These are phyloP conservation scores for Athelia psychrophila DNA, from an alignment of 1,284 basidiomycete genomes.

Conservation along the genomic window DNA sequence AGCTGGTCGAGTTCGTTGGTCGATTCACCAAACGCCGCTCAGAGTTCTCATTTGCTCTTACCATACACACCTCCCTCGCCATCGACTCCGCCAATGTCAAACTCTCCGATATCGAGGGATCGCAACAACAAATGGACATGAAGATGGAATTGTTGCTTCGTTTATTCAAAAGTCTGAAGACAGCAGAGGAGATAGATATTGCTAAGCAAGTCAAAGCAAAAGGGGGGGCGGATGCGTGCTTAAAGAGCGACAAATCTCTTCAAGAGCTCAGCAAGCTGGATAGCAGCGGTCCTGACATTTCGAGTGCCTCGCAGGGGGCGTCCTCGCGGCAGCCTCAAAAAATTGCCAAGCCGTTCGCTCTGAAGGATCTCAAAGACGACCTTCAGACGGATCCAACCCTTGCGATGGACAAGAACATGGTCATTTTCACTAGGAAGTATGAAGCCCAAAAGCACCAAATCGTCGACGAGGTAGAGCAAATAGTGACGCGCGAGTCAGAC, in stretches of 20 bases:
- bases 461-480: constrained; percentile 16
- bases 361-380: constrained; percentile 30
- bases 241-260: neutral
- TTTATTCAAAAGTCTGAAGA: neutral
- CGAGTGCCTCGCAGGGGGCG: no score
- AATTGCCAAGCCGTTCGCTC: constrained; percentile 4
- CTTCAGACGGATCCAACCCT: constrained; percentile 35
- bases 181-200: neutral
- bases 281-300: no score
- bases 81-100: constrained; percentile 6
- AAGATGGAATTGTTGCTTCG: neutral
- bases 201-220: neutral
- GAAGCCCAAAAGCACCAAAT: constrained; percentile 35
- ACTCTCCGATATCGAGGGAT: neutral
- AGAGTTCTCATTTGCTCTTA: constrained; percentile 6
- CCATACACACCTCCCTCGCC: constrained; percentile 6
- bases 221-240: neutral
- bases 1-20: constrained; percentile 3
- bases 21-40: constrained; percentile 6
- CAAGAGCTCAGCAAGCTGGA: neutral
- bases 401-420: constrained; percentile 31
- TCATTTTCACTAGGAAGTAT: constrained; percentile 35
- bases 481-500: constrained; percentile 27
- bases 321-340: no score
- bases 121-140: neutral